These are phyloP conservation scores for Narthecium ossifragum DNA, from an alignment of 106 monocot genomes.

Conservation along the genomic window DNA sequence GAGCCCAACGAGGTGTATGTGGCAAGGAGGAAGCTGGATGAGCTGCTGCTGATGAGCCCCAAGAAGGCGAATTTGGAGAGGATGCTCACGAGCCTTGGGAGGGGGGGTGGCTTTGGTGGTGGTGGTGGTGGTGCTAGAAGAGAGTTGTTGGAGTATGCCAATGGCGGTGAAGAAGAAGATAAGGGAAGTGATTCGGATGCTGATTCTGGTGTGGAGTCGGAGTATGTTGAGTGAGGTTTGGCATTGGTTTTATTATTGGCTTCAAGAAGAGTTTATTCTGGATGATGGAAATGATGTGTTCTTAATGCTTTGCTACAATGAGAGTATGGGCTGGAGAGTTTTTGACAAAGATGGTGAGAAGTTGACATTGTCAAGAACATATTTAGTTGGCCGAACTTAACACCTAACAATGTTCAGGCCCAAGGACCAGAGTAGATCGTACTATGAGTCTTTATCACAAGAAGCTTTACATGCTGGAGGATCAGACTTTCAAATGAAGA, in stretches of 20 bases:
- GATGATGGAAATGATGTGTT: neutral
- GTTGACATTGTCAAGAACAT: no score
- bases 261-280: no score
- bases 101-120: constrained; percentile 24
- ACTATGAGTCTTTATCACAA: no score
- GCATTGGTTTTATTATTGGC: no score
- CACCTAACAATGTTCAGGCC: no score
- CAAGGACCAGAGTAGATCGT: no score
- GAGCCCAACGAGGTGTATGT: constrained; percentile 72
- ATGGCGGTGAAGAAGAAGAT: constrained; percentile 12
- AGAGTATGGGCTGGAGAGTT: no score
- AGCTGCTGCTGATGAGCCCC: constrained; percentile 72
- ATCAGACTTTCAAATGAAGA: no score
- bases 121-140: constrained; percentile 1
- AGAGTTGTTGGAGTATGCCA: constrained; percentile 12
- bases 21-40: constrained; percentile 63
- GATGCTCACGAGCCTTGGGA: constrained; percentile 82
- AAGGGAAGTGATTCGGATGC: constrained; percentile 45
- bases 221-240: constrained; percentile 49
- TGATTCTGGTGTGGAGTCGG: constrained; percentile 84
- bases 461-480: no score
- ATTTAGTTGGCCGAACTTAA: no score
- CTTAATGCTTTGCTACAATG: neutral
- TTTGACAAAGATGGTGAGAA: no score
- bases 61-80: constrained; percentile 79